These are phyloP conservation scores for Pichia sp. DNA, from an alignment of 1,139 yeast species.

Conservation along the genomic window DNA sequence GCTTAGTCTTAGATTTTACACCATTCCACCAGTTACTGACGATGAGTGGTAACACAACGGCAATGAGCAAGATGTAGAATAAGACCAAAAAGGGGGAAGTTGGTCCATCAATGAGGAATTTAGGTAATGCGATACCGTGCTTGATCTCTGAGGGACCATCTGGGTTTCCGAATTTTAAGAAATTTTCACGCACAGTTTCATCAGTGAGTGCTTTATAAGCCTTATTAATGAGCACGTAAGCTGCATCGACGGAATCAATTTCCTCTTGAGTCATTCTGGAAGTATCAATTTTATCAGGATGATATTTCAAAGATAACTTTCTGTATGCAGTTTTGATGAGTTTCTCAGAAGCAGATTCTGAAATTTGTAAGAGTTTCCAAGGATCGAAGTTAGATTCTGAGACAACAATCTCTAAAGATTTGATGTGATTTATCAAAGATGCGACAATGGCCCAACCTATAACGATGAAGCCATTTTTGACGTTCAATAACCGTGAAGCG, in stretches of 20 bases:
- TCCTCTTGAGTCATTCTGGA: conserved; percentile 55
- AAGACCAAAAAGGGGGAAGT: conserved; percentile 60
- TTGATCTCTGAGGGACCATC: conserved; percentile 94
- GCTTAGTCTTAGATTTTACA: conserved; percentile 73
- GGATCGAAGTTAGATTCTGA: conserved; percentile 68
- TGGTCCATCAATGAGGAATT: conserved; percentile 79
- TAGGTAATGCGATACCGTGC: conserved; percentile 97
- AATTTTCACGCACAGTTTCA: conserved; percentile 76
- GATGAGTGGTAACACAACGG: conserved; percentile 66
- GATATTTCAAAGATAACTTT: conserved; percentile 78
- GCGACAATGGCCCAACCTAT: conserved; percentile 66
- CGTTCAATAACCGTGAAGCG: conserved; percentile 35
- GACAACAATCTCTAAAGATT: conserved; percentile 29
- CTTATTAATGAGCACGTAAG: conserved; percentile 74
- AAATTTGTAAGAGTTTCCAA: conserved; percentile 73
- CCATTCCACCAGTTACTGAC: conserved; percentile 90
- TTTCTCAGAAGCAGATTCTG: conserved; percentile 62
- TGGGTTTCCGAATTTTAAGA: conserved; percentile 87
- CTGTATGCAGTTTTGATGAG: conserved; percentile 80
- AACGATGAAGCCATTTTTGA: conserved; percentile 38
- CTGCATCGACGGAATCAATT: conserved; percentile 56
- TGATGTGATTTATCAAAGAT: conserved; percentile 43
- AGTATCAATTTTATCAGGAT: conserved; percentile 81
- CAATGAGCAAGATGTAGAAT: conserved; percentile 64
- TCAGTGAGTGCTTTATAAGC: conserved; percentile 96